These are phyloP conservation scores for Geotrichum klebahnii DNA, from an alignment of 1,139 yeast species.

Conservation along the genomic window DNA sequence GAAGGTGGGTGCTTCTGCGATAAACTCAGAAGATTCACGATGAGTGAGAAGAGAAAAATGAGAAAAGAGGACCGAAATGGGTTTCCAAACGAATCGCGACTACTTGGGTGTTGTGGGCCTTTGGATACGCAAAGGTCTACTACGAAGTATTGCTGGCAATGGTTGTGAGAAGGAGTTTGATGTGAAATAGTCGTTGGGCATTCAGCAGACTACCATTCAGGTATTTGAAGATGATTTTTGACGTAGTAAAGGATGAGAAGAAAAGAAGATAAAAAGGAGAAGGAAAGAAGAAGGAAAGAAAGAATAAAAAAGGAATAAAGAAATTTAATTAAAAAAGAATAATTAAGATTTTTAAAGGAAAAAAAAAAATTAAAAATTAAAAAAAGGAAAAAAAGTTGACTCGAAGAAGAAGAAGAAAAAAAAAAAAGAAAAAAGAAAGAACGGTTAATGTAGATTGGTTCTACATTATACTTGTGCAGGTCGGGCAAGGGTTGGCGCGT, in stretches of 20 bases:
- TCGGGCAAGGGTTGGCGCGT: no score
- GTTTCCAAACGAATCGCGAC: no score
- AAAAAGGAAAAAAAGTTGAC: slow-evolving; percentile 29
- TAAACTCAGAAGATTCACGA: no score
- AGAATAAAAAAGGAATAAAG: slow-evolving; percentile 28
- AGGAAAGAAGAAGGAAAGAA: slow-evolving; percentile 30
- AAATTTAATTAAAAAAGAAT: slow-evolving; percentile 26
- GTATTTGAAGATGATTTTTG: background rate
- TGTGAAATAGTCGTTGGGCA: background rate
- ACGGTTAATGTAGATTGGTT: slow-evolving; percentile 23
- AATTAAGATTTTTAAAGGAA: slow-evolving; percentile 32
- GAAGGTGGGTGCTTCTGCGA: background rate
- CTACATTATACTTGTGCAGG: slow-evolving; percentile 16
- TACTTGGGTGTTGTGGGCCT: no score
- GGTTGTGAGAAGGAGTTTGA: background rate
- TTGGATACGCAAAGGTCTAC: no score
- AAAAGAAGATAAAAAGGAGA: slow-evolving; percentile 27
- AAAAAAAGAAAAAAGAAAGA: slow-evolving; percentile 22
- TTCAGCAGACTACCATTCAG: no score
- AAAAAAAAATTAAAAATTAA: slow-evolving; percentile 26
- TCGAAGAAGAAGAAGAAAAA: no score
- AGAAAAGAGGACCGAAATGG: no score
- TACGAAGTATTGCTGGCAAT: no score
- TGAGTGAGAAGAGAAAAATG: no score
- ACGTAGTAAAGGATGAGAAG: slow-evolving; percentile 20